These are phyloP conservation scores for Trichoderma koningii DNA, from an alignment of 2,329 filamentous ascomycete species.

Conservation along the genomic window DNA sequence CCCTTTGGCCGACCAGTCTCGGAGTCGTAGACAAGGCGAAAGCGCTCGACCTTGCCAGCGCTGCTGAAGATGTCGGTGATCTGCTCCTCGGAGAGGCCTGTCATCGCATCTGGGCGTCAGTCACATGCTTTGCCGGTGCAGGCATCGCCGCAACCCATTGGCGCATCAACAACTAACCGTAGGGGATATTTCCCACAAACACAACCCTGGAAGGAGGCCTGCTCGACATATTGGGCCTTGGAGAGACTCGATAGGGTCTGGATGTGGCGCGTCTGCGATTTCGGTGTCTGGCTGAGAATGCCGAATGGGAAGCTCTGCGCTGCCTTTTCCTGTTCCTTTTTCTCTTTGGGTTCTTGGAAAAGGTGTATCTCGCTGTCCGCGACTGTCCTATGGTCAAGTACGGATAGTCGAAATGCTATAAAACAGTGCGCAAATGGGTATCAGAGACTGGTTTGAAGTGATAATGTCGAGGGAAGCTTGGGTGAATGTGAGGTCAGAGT, in stretches of 20 bases:
- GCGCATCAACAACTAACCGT: conserved; percentile 54
- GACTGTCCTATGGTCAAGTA: background rate
- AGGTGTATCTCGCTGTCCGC: background rate
- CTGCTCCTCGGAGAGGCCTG: conserved; percentile 93
- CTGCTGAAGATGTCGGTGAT: conserved; percentile 92
- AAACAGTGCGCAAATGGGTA: conserved; percentile 4
- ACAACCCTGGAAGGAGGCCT: conserved; percentile 78
- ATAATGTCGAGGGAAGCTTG: background rate
- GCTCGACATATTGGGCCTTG: conserved; percentile 57
- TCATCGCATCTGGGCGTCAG: conserved; percentile 30
- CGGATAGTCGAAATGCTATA: background rate
- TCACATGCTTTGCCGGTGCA: background rate
- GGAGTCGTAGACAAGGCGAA: conserved; percentile 91
- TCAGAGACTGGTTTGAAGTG: background rate
- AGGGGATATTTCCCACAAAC: conserved; percentile 85
- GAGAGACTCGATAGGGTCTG: conserved; percentile 11
- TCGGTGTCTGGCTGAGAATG: background rate
- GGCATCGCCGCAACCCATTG: conserved; percentile 15
- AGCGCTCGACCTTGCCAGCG: conserved; percentile 86
- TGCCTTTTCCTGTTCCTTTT: background rate
- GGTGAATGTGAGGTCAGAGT: no score
- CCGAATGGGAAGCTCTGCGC: background rate
- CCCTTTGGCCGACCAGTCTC: conserved; percentile 94
- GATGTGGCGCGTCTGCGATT: background rate
- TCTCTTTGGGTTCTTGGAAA: background rate